Base-by-base conservation (phyloP, 805 yeast genomes). In the Metschnikowia drakensbergensis region DNA sequence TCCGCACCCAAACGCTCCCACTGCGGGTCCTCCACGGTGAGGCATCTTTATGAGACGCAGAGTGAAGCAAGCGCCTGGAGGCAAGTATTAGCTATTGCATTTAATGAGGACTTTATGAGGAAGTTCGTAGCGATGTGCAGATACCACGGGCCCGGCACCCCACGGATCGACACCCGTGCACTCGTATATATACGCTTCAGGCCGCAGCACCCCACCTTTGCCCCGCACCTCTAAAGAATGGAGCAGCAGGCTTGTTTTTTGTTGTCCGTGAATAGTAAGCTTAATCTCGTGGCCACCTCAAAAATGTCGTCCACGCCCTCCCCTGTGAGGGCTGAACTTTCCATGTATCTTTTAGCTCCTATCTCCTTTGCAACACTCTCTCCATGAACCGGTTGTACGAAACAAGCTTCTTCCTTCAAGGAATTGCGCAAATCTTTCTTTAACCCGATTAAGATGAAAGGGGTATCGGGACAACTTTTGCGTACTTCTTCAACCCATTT, bases 281-380 rank as follows among this genome's bases (percentile, higher is more conserved):
- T 84, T 3, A 91, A 83, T 57, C 97, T 75, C 1, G 96, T 88
- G 11, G 97, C 97, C 44, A 82, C 81, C 67, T 91, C 97, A 64
- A 91, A 90, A 2, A 91, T 91, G 61, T 88, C 95, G 65, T 90
- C 97, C 23, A 91, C 97, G 9, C 96, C 96, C 62, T 88, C 96
- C 4, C 97, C 97, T 2, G 96, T 88, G 55, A 91, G 71, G 1
- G 97, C 89, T 42, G 96, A 86, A 62, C 97, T 88, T 60, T 91
- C 97, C 61, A 91, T 68, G 62, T 88, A 91, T 52, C 74, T 77
- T 54, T 85, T 82, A 1, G 97, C 97, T 4, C 96, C 96, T 35
- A 91, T 86, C 47, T 80, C 78, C 47, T 76, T 76, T 0, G 96
- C 96, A 26, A 83, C 86, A 42, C 72, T 73, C 55, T 84, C 85